These are phyloP conservation scores for Daldinia loculata DNA, from an alignment of 495 filamentous ascomycete genomes.

Conservation along the genomic window DNA sequence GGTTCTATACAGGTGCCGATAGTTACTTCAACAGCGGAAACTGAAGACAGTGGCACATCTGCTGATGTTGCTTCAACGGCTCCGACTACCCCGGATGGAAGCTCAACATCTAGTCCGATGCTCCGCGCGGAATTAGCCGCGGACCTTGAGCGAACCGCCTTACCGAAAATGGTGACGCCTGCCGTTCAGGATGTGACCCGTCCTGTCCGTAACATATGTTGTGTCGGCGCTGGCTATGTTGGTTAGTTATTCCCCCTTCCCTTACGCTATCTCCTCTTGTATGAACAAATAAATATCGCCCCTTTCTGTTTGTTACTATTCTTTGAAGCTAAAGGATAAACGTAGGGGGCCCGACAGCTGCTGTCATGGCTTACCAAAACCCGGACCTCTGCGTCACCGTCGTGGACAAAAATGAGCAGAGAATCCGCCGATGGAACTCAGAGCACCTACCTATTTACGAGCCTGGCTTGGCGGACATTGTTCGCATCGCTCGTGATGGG, in stretches of 20 bases:
- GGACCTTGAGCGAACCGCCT: conserved; percentile 9
- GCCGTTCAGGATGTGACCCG: conserved; percentile 7
- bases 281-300: background rate
- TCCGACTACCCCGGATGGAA: conserved; percentile 64
- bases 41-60: conserved; percentile 4
- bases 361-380: conserved; percentile 77
- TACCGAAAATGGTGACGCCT: conserved; percentile 20
- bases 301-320: background rate
- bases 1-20: conserved; percentile 1
- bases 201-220: conserved; percentile 65
- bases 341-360: conserved; percentile 78
- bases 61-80: conserved; percentile 52
- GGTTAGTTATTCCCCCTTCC: conserved; percentile 52
- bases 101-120: conserved; percentile 54
- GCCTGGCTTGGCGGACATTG: conserved; percentile 72
- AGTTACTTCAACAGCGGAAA: background rate
- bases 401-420: conserved; percentile 69
- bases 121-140: conserved; percentile 39
- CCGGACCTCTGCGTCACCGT: conserved; percentile 73
- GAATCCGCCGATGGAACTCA: conserved; percentile 79
- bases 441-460: conserved; percentile 80
- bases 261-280: background rate
- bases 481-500: conserved; percentile 70
- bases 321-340: conserved; percentile 4
- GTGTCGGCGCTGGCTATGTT: conserved; percentile 71